Conservation (phyloP, 345 rosid species). For the Aquilaria sinensis region DNA sequence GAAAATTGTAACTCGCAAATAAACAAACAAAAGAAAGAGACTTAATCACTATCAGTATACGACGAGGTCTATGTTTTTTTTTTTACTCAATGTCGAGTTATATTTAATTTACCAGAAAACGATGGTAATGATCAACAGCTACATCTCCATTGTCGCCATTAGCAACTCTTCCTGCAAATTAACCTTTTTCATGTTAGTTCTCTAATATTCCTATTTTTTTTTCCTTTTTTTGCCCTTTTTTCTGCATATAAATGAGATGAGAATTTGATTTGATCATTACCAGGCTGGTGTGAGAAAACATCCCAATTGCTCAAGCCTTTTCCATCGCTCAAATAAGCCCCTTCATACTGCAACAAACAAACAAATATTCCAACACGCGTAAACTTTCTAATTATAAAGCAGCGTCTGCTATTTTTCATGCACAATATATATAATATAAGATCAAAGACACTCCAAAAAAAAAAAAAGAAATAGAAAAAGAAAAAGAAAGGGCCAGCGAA, state of each 20-base stretch:
- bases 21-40: too few species aligned
- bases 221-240: too few species aligned
- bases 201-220: neutral
- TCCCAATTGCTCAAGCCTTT: slow-evolving; percentile 55
- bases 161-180: slow-evolving; percentile 31
- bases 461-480: too few species aligned
- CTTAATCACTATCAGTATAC: too few species aligned
- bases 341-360: slow-evolving; percentile 30
- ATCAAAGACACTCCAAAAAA: neutral
- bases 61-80: too few species aligned
- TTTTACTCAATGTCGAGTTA: too few species aligned
- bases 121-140: slow-evolving; percentile 31
- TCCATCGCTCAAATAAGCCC: slow-evolving; percentile 43
- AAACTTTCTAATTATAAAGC: too few species aligned
- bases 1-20: neutral
- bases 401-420: too few species aligned
- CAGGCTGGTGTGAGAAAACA: slow-evolving; percentile 32
- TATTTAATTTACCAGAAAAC: slow-evolving; percentile 1
- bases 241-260: neutral
- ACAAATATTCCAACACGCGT: neutral
- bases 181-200: neutral
- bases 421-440: too few species aligned
- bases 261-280: slow-evolving; percentile 17
- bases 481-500: neutral
- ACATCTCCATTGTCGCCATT: slow-evolving; percentile 56